Percentiles rank a stretch among this genome's conserved stretches.
Evolutionary conservation across 441 rosid species (phyloP).

Genomic region (Metrosideros polymorpha): DNA sequence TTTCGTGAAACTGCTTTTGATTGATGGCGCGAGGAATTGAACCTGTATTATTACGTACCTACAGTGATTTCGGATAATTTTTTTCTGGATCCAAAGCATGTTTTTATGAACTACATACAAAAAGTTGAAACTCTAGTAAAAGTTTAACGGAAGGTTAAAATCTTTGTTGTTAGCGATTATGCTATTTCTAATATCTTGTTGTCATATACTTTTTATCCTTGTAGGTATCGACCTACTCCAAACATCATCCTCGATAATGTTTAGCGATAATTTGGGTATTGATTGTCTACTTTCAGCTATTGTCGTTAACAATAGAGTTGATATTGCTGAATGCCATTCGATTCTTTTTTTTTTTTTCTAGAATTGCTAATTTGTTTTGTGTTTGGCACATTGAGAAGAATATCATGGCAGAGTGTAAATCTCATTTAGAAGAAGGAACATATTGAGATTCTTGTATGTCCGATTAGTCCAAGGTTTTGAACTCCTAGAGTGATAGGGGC

Average conservation of each 20-base stretch:
- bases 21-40: background rate
- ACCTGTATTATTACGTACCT: background rate
- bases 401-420: background rate
- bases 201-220: background rate
- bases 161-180: background rate
- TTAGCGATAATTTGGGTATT: background rate
- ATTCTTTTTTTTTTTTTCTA: background rate
- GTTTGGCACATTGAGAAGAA: background rate
- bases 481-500: background rate
- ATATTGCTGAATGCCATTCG: background rate
- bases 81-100: background rate
- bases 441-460: background rate
- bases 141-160: background rate
- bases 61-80: background rate
- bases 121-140: background rate
- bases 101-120: background rate
- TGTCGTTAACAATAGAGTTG: background rate
- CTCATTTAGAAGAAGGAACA: background rate
- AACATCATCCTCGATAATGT: background rate
- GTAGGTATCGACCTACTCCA: background rate
- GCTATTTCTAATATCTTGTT: accelerated
- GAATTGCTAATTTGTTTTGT: background rate
- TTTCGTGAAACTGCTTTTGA: background rate
- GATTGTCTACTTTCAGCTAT: background rate
- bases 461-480: accelerated